Evolutionary conservation across 1,284 basidiomycete species (phyloP), one percentile per base, ranked within the genome.

Genomic region (Boletus subluridellus): DNA sequence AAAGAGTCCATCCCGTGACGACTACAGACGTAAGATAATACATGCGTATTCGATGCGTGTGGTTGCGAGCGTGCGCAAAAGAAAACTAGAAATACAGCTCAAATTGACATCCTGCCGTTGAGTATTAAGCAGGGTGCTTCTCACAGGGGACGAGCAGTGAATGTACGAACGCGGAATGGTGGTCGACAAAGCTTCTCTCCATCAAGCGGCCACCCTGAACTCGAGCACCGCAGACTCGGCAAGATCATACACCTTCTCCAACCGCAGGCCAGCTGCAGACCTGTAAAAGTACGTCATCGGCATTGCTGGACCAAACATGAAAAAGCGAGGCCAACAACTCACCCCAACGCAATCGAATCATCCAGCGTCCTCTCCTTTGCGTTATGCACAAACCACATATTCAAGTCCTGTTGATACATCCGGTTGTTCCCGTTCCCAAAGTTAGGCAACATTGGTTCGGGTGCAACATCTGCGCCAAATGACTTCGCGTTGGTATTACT

Each of bases 371-470:
- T 65, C 49, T 72, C 70, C 52, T 63, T 71, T 8, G 60, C 61
- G 15, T 73, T 73, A 17, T 61, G 60, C 21, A 64, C 5, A 14
- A 66, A 17, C 66, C 64, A 67, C 71, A 73, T 71, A 44, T 59
- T 61, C 45, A 74, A 5, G 48, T 74, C 72, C 37, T 61, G 65
- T 45, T 70, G 60, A 54, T 73, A 73, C 52, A 60, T 57, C 0
- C 64, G 52, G 26, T 57, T 59, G 55, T 48, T 65, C 15, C 73
- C 66, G 12, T 61, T 57, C 8, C 67, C 72, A 48, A 74, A 69
- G 62, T 70, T 73, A 9, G 68, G 60, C 24, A 74, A 48, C 58
- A 73, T 44, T 17, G 69, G 72, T 42, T 67, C 65, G 0, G 73
- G 72, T 5, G 69, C 66, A 30, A 60, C 46, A 17, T 65, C 65